Conservation (phyloP, 1,139 yeast species). For the Magnusiomyces sp. region DNA sequence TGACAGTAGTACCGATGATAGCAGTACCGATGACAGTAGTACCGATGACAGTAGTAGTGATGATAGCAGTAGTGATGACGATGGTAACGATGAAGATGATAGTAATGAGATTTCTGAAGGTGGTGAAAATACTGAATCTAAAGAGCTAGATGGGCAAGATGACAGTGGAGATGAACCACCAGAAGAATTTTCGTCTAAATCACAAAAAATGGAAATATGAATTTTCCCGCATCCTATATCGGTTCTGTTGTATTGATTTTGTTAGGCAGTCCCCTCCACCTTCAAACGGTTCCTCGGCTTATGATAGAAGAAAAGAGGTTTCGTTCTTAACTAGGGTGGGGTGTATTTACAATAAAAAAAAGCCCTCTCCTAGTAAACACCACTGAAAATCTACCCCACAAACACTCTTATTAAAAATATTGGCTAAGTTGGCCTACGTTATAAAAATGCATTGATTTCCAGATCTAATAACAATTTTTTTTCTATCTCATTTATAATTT, state of each 20-base stretch:
- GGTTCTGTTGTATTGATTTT: background rate
- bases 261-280: background rate
- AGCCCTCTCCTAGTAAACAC: background rate
- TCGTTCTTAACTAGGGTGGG: background rate
- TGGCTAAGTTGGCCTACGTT: background rate
- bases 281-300: background rate
- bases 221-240: background rate
- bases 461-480: background rate
- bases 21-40: constrained; percentile 4
- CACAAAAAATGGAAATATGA: background rate
- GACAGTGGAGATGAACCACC: too few relatives aligned
- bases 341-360: background rate
- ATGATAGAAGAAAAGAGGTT: background rate
- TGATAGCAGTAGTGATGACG: constrained; percentile 2
- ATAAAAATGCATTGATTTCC: background rate
- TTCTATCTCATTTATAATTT: background rate
- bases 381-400: background rate
- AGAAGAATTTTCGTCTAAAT: too few relatives aligned
- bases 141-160: background rate
- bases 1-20: constrained; percentile 11
- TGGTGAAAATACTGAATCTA: background rate
- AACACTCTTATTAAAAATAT: background rate
- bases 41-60: constrained; percentile 8
- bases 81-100: constrained; percentile 1
- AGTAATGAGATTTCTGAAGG: background rate